Evolutionary conservation across 192 early-diverging fungal genomes (phyloP), one percentile per base, ranked within the genome.

Genomic region (Gigaspora rosea): DNA sequence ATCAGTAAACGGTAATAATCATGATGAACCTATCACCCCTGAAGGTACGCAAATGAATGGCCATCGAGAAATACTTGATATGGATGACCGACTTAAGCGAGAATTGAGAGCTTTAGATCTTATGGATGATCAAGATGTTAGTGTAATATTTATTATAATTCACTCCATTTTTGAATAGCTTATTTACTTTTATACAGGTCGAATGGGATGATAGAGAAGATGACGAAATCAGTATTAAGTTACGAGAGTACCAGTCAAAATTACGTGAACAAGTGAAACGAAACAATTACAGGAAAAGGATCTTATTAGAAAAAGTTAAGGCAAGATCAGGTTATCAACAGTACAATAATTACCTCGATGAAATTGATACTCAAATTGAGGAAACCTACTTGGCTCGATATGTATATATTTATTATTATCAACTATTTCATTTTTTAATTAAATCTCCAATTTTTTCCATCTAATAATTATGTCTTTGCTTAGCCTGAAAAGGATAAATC

Each of bases 321-420:
- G 86, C 90, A 47, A 90, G 91, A 75, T 88, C 94, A 51, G 94
- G 88, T 4, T 95, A 87, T 80, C 95, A 97, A 76, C 93, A 98
- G 82, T 98, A 95, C 84, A 91, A 88, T 35, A 86, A 89, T 36
- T 91, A 97, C 18, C 81, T 96, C 71, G 96, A 96, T 70, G 92
- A 93, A 65, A 84, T 95, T 46, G 95, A 97, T 78, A 93, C 91
- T 80, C 92, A 94, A 80, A 91, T 98, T 20, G 96, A 96, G 79
- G 89, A 91, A 79, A 88, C 90, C 78, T 98, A 95, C 77, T 80
- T 91, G 32, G 95, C 95, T 81, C 88, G 96, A 67, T 93, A 94
- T 84, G 92, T 95, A 84, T 76, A 88, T 88, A 49, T 48, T 22
- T 65, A 59, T 59, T n/a, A n/a, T n/a, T 59, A 20, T 58, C 6